These are phyloP conservation scores for Tetradesmus obliquus DNA, from an alignment of 139 green algal species.

Conservation along the genomic window DNA sequence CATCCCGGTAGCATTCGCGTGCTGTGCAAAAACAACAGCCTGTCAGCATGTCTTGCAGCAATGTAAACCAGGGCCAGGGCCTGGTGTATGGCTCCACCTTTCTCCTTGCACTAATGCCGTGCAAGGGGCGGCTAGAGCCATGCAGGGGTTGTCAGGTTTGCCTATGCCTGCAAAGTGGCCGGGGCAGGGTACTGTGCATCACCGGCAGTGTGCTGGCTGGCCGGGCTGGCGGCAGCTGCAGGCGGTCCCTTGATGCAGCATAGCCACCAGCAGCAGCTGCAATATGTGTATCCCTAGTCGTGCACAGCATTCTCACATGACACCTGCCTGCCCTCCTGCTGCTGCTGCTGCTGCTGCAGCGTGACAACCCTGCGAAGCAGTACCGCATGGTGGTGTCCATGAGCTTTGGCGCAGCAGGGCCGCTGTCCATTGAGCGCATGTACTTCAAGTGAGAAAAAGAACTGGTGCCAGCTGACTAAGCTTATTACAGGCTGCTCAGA, in stretches of 20 bases:
- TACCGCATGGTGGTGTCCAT: constrained; percentile 48
- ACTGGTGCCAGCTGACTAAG: background rate
- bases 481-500: no score
- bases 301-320: no score
- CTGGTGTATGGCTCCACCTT: constrained; percentile 40
- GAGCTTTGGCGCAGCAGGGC: constrained; percentile 44
- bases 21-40: no score
- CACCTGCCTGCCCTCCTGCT: background rate
- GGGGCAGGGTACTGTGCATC: no score
- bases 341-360: background rate
- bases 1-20: no score
- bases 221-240: no score
- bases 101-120: constrained; percentile 39
- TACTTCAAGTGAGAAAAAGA: constrained; percentile 32
- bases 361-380: background rate
- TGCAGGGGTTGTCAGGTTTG: background rate
- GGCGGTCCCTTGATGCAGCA: no score
- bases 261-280: no score
- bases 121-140: background rate
- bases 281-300: no score
- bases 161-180: no score
- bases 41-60: background rate
- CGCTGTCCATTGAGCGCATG: constrained; percentile 42
- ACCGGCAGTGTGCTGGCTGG: no score
- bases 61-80: constrained; percentile 45